Evolutionary conservation across 1,284 basidiomycete species (phyloP), one percentile per base, ranked within the genome.

Genomic region (Ceraceosorus bombacis): DNA sequence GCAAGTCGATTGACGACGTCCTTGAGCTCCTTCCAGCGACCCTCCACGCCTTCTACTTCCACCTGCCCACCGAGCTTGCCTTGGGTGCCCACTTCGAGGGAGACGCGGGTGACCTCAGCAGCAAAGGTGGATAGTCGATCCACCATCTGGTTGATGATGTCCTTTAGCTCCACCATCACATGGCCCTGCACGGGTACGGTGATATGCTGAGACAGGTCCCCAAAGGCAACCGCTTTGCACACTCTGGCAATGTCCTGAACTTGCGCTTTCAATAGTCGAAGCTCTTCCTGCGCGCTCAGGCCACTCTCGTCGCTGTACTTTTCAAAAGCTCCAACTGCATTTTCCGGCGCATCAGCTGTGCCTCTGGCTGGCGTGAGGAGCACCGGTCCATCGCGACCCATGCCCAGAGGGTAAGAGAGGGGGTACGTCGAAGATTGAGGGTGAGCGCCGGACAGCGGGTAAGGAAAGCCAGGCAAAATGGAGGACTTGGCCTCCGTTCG

Each of bases 121-220:
- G 94, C 92, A 74, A 96, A 95, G 1, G 88, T 88, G 63, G 87
- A 88, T 66, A 94, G 81, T 69, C 93, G 89, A 75, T 89, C 86
- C 15, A 79, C 79, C 90, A 97, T 96, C 51, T 88, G 87, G 76
- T 97, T 97, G 82, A 97, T 95, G 70, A 94, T 92, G 69, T 96
- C 90, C 82, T 96, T 96, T 74, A 97, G 85, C 79, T 95, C 90
- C 15, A 93, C 88, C 91, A 98, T 95, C 62, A 94, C 90, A 61
- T 89, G 88, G 67, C 93, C 93, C 78, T 96, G 90, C 5, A 96
- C 94, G 40, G 88, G 89, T 5, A 96, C 92, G 49, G 89, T 93
- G 68, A 98, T 95, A 82, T 95, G 94, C 81, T 96, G 90, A 51
- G 87, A 88, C 66, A 98, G 80, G 78, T 98, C 94, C 40, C 93